phyloP scores from a whole-genome alignment of 371 early-diverging fungal species.

The Rhizopus microsporus region DNA sequence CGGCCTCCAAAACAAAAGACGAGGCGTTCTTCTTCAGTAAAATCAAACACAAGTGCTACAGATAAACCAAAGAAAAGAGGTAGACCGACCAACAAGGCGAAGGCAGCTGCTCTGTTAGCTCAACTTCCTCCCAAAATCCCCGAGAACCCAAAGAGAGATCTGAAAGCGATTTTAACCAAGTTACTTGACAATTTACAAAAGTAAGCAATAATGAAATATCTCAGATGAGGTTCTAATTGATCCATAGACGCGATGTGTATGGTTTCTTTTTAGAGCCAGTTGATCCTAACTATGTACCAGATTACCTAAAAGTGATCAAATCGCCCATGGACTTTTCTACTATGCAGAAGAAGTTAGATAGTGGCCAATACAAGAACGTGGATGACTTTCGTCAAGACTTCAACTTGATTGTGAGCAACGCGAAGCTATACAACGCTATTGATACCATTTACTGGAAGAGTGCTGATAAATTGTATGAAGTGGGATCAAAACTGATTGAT shows the following conservation, averaged over 20 bases:
- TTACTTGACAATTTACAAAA: constrained; percentile 56
- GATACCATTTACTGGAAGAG: constrained; percentile 72
- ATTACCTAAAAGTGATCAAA: constrained; percentile 74
- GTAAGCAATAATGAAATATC: constrained; percentile 25
- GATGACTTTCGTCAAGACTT: constrained; percentile 68
- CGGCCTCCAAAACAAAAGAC: constrained; percentile 14
- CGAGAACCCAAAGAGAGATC: constrained; percentile 39
- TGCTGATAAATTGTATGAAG: constrained; percentile 66
- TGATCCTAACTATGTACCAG: constrained; percentile 71
- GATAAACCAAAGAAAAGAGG: constrained; percentile 50
- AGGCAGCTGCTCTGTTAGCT: constrained; percentile 23
- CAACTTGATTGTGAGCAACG: constrained; percentile 65
- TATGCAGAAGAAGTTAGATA: constrained; percentile 61
- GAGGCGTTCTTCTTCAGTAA: constrained; percentile 21
- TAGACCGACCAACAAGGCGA: constrained; percentile 34
- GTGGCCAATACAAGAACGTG: constrained; percentile 46
- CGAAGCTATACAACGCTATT: constrained; percentile 72
- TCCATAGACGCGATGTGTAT: constrained; percentile 56
- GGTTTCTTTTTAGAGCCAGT: constrained; percentile 85
- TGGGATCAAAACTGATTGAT: constrained; percentile 61
- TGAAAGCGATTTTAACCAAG: constrained; percentile 47
- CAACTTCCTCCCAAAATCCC: constrained; percentile 30
- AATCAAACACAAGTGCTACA: constrained; percentile 7
- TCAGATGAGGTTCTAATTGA: neutral
- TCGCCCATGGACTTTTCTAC: constrained; percentile 75